Evolutionary conservation across 441 rosid genomes (phyloP).

Genomic region (Erodium texanum): DNA sequence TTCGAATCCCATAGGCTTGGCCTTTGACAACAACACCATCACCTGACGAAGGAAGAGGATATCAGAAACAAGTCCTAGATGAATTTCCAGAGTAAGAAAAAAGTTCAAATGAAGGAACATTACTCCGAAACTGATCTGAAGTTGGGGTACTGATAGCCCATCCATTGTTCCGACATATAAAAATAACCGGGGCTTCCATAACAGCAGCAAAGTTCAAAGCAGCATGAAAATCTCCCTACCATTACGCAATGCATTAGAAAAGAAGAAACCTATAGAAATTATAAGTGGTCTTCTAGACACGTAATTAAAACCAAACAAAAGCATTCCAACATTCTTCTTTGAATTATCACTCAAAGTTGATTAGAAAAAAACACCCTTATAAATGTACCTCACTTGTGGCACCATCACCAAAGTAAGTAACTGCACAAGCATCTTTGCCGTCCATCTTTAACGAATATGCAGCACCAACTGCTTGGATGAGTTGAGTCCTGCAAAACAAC

Average conservation of each 20-base stretch:
- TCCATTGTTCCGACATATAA: conserved; percentile 72
- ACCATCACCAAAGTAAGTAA: too few species aligned
- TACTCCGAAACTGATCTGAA: conserved; percentile 69
- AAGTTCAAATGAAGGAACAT: background rate
- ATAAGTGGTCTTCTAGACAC: background rate
- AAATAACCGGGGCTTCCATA: conserved; percentile 54
- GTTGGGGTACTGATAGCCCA: conserved; percentile 74
- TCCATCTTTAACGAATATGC: too few species aligned
- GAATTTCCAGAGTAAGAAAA: too few species aligned
- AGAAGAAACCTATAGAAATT: background rate
- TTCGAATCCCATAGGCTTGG: conserved; percentile 23
- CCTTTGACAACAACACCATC: conserved; percentile 24
- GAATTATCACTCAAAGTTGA: too few species aligned
- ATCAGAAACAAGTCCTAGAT: too few species aligned
- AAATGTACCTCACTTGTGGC: too few species aligned
- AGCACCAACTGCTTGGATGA: too few species aligned
- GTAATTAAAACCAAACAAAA: background rate
- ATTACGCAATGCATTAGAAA: too few species aligned
- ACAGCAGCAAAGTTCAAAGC: conserved; percentile 76
- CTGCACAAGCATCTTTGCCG: too few species aligned
- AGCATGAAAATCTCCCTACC: conserved; percentile 77
- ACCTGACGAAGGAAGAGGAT: conserved; percentile 1
- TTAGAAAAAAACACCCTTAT: too few species aligned
- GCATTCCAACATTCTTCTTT: background rate
- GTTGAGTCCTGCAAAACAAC: too few species aligned